Evolutionary conservation across 202 grass and related monocot species (phyloP).

Genomic region (Carex sylvatica): DNA sequence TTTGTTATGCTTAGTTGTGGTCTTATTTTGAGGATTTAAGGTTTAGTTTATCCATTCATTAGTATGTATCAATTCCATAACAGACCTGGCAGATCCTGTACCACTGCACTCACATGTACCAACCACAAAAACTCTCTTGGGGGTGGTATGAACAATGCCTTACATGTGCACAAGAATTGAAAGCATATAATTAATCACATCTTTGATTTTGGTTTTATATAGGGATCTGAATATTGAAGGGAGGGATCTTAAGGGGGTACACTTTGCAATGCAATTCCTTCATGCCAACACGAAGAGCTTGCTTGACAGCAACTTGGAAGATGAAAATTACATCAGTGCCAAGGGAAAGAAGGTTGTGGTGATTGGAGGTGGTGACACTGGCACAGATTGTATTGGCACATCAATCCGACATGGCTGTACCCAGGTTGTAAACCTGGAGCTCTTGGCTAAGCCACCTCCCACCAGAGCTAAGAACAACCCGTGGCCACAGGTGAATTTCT

Average conservation of each 20-base stretch:
- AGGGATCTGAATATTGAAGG: slow-evolving; percentile 89
- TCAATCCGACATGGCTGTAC: slow-evolving; percentile 94
- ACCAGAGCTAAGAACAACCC: slow-evolving; percentile 77
- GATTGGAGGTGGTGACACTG: slow-evolving; percentile 95
- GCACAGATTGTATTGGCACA: slow-evolving; percentile 95
- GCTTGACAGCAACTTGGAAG: slow-evolving; percentile 90
- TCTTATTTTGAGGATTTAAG: neutral
- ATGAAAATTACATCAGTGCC: slow-evolving; percentile 92
- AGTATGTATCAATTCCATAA: neutral
- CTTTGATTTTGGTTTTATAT: slow-evolving; percentile 24
- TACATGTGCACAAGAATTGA: neutral
- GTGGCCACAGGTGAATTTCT: slow-evolving; percentile 77
- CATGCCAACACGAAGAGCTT: slow-evolving; percentile 96
- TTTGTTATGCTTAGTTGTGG: neutral
- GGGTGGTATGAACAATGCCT: neutral
- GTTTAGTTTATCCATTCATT: neutral
- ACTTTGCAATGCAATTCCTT: slow-evolving; percentile 99
- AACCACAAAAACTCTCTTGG: neutral
- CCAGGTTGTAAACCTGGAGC: slow-evolving; percentile 73
- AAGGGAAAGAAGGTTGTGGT: slow-evolving; percentile 94
- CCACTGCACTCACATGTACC: neutral
- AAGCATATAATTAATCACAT: neutral
- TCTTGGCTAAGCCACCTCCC: slow-evolving; percentile 70
- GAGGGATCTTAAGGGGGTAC: slow-evolving; percentile 72
- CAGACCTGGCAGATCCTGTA: neutral